Percentiles rank a stretch among this genome's conserved stretches.
These are phyloP conservation scores for Lunasporangiospora selenospora DNA, from an alignment of 192 early-diverging fungal species.

Conservation along the genomic window DNA sequence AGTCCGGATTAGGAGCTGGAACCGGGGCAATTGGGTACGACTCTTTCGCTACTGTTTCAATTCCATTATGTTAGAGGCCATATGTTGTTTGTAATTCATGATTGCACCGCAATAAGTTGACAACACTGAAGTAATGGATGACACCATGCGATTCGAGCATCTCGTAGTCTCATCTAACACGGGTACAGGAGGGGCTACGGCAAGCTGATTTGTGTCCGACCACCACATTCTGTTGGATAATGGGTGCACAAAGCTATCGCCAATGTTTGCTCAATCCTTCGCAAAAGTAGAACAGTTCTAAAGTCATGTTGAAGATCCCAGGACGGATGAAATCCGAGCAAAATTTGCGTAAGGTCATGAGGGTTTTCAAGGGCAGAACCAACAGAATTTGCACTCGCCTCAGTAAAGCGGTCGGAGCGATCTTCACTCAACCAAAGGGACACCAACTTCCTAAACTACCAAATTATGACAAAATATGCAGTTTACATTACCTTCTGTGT, in stretches of 20 bases:
- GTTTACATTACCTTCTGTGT: too few species aligned
- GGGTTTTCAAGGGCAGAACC: slow-evolving; percentile 9
- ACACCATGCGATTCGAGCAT: slow-evolving; percentile 10
- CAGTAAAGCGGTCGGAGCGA: slow-evolving; percentile 20
- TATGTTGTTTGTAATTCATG: too few species aligned
- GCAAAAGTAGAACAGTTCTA: slow-evolving; percentile 7
- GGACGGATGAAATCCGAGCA: background rate
- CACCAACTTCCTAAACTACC: slow-evolving; percentile 18
- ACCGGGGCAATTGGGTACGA: too few species aligned
- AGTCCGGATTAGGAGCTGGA: too few species aligned
- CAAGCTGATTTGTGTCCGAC: slow-evolving; percentile 8
- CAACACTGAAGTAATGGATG: background rate
- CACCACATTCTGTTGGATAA: slow-evolving; percentile 20
- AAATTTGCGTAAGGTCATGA: slow-evolving; percentile 6
- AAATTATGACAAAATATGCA: too few species aligned
- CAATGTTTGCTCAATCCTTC: slow-evolving; percentile 6
- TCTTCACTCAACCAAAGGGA: slow-evolving; percentile 9
- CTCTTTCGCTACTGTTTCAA: too few species aligned
- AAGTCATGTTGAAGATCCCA: slow-evolving; percentile 14
- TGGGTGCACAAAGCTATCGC: background rate
- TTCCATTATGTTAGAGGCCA: too few species aligned
- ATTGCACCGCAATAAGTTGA: too few species aligned
- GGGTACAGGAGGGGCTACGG: slow-evolving; percentile 10
- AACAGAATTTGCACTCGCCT: slow-evolving; percentile 4
- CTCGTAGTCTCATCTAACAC: slow-evolving; percentile 8